Evolutionary conservation across 169 alveolate species (phyloP), one percentile per base, ranked within the genome.

Genomic region (Babesia caballi): DNA sequence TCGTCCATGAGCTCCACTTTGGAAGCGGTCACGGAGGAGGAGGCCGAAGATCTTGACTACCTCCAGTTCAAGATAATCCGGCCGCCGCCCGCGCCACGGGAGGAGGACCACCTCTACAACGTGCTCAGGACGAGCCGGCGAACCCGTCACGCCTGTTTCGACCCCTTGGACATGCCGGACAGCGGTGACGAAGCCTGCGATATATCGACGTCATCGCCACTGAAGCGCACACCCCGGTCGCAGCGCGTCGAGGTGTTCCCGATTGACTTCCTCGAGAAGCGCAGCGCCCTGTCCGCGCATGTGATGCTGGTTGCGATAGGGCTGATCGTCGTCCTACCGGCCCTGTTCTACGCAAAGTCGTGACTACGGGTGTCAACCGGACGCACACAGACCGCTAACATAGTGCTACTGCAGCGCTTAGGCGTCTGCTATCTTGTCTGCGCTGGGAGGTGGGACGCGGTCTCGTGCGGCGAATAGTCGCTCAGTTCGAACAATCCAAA

Each of bases 221-320:
- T 49, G 6, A 28, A 32, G 0, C 44, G 66, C 7, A 25, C 28
- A 30, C 49, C 27, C 11, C 49, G 49, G 15, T 17, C 23, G 17
- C 17, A 50, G 32, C 41, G 82, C 5, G 80, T 77, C 23, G 68
- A 54, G 28, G 51, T 77, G 46, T 77, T 77, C 40, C 85, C 85
- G 21, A 8, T 60, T 7, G 56, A 23, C 21, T 50, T 47, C 15
- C 47, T 67, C 28, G 63, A 54, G 42, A 9, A 25, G 50, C 57
- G 67, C 58, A 78, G 40, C 53, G 32, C 47, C 36, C 19, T 44
- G 27, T 27, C 67, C 44, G 21, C 85, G 6, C 44, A 57, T 12
- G 36, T 32, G 23, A 66, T 77, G 25, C 33, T 77, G 32, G 14
- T 41, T 17, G 14, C 36, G 12, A 35, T 75, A 11, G 60, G 58